Evolutionary conservation across 805 yeast species (phyloP).

Genomic region (Candida ortonii): DNA sequence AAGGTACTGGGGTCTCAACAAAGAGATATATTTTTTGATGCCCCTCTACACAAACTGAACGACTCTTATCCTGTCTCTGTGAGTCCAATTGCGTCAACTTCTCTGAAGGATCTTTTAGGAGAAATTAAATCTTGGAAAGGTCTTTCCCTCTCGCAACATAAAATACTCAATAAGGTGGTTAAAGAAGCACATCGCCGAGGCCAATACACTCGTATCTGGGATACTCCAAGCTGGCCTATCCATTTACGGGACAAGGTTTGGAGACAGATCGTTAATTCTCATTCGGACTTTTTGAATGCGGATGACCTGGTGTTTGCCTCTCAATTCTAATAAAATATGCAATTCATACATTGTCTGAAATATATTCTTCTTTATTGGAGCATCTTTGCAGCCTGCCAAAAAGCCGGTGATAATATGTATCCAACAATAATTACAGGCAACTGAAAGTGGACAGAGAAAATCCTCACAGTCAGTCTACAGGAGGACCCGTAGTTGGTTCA

Average conservation of each 20-base stretch:
- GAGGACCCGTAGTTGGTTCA: too few species aligned
- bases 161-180: constrained; percentile 28
- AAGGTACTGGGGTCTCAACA: constrained; percentile 25
- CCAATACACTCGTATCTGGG: constrained; percentile 66
- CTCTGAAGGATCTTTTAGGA: constrained; percentile 27
- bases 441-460: too few species aligned
- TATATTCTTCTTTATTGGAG: too few species aligned
- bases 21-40: constrained; percentile 50
- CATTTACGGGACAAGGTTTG: constrained; percentile 44
- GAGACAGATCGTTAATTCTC: constrained; percentile 44
- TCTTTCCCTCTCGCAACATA: constrained; percentile 35
- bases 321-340: constrained; percentile 9
- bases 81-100: constrained; percentile 37
- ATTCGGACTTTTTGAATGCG: constrained; percentile 59
- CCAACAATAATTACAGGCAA: too few species aligned
- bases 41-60: constrained; percentile 38
- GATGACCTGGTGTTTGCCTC: constrained; percentile 48
- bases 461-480: too few species aligned
- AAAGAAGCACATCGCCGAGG: constrained; percentile 48
- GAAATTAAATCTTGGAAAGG: constrained; percentile 24
- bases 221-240: constrained; percentile 65
- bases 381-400: too few species aligned
- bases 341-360: too few species aligned
- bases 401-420: too few species aligned
- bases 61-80: constrained; percentile 20